Evolutionary conservation across 495 filamentous ascomycete species (phyloP).

Genomic region (Polyplosphaeria fusca): DNA sequence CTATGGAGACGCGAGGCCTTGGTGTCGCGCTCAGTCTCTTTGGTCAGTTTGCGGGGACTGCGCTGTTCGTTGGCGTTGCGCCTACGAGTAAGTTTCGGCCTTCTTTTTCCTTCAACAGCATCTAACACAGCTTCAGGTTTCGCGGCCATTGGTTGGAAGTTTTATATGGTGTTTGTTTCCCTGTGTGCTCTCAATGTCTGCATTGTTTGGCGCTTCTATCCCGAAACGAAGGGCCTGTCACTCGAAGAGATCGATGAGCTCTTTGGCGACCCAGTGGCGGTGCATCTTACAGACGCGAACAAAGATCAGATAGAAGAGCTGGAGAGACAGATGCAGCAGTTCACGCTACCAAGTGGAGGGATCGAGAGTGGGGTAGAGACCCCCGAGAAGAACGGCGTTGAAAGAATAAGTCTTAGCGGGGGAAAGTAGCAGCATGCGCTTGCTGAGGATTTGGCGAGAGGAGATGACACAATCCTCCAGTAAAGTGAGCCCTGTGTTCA

Average conservation of each 20-base stretch:
- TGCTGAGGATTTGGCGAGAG: no score
- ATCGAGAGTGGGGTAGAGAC: neutral
- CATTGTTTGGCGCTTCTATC: neutral
- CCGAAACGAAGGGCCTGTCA: neutral
- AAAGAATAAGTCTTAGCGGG: neutral
- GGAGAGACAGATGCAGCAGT: neutral
- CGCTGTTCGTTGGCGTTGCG: slow-evolving; percentile 20
- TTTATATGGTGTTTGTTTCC: neutral
- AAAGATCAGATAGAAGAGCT: neutral
- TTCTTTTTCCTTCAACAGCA: neutral
- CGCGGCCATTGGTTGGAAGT: neutral
- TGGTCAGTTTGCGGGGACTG: slow-evolving; percentile 24
- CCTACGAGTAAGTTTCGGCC: slow-evolving; percentile 15
- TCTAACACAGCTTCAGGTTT: neutral
- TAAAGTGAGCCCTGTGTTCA: no score
- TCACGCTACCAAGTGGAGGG: neutral
- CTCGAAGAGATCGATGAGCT: neutral
- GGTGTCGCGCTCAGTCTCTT: slow-evolving; percentile 27
- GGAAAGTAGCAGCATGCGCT: no score
- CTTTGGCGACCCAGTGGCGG: neutral
- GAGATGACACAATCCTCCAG: no score
- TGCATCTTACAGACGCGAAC: neutral
- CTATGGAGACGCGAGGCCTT: slow-evolving; percentile 29
- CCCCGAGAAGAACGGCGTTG: neutral
- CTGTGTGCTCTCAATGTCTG: neutral